Conservation (phyloP, 2,329 filamentous ascomycete genomes). For the Fusarium brevicatenulatum region DNA sequence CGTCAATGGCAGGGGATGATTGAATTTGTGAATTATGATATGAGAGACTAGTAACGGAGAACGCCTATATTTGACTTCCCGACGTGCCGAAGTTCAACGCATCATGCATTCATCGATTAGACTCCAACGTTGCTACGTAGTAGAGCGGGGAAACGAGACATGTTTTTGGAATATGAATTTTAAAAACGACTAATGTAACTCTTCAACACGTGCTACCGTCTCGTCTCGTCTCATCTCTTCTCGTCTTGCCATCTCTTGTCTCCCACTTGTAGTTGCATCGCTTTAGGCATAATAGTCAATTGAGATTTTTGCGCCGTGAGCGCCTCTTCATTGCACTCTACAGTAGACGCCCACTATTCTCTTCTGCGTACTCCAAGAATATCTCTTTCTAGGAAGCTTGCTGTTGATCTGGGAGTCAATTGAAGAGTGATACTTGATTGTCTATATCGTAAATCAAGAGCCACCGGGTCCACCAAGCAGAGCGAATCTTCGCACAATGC, state of each 20-base stretch:
- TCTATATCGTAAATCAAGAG: constrained; percentile 60
- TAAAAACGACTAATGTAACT: constrained; percentile 37
- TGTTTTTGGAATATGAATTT: constrained; percentile 22
- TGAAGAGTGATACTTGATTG: constrained; percentile 25
- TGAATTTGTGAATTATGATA: background rate
- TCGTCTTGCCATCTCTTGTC: constrained; percentile 13
- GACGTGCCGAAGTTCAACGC: background rate
- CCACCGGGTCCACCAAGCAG: constrained; percentile 91
- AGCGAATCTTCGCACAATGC: constrained; percentile 94
- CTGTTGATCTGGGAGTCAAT: constrained; percentile 12
- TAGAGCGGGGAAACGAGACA: constrained; percentile 10
- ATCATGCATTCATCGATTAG: constrained; percentile 12
- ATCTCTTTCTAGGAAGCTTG: background rate
- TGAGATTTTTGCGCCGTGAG: constrained; percentile 37
- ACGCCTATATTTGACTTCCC: background rate
- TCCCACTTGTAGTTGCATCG: constrained; percentile 32
- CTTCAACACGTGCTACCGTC: constrained; percentile 27
- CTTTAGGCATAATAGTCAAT: constrained; percentile 41
- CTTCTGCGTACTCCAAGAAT: constrained; percentile 3
- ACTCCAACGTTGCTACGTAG: background rate
- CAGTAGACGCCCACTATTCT: background rate
- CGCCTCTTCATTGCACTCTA: constrained; percentile 31
- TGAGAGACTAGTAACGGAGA: background rate
- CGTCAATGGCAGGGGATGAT: background rate
- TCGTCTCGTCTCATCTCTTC: constrained; percentile 13